Evolutionary conservation across 2,329 filamentous ascomycete genomes (phyloP).

Genomic region (Aureobasidium subglaciale): DNA sequence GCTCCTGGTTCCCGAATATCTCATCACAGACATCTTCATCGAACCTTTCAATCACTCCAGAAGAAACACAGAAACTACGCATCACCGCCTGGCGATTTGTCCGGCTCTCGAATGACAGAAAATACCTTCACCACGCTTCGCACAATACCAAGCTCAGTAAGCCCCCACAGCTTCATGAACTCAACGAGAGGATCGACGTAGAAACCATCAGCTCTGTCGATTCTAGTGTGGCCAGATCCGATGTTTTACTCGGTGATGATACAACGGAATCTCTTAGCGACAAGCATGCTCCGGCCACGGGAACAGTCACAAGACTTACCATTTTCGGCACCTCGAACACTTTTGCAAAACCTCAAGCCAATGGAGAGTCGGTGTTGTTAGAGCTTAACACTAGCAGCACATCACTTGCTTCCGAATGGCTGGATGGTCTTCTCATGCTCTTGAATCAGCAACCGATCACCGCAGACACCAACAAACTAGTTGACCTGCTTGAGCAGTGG

Average conservation of each 20-base stretch:
- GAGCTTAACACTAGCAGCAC: slow-evolving; percentile 76
- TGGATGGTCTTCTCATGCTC: slow-evolving; percentile 91
- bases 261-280: background rate
- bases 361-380: slow-evolving; percentile 62
- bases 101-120: slow-evolving; percentile 81
- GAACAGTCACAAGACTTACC: slow-evolving; percentile 14
- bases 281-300: background rate
- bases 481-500: slow-evolving; percentile 79
- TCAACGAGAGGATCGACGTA: slow-evolving; percentile 80
- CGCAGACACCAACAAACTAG: slow-evolving; percentile 86
- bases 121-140: slow-evolving; percentile 83
- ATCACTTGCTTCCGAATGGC: slow-evolving; percentile 86
- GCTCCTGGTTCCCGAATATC: slow-evolving; percentile 72
- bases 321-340: slow-evolving; percentile 7
- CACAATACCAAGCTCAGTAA: slow-evolving; percentile 58
- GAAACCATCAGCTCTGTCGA: slow-evolving; percentile 85
- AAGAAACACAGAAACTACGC: slow-evolving; percentile 34
- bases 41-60: slow-evolving; percentile 27
- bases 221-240: slow-evolving; percentile 52
- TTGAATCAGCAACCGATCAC: slow-evolving; percentile 94
- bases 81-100: slow-evolving; percentile 68
- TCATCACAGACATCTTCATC: slow-evolving; percentile 39
- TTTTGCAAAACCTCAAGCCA: background rate
- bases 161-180: slow-evolving; percentile 63
- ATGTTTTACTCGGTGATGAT: background rate